A percentile compares a stretch with the other conserved stretches of the same genome.
Evolutionary conservation across 2,329 filamentous ascomycete genomes (phyloP).

Genomic region (Penicillium brevicompactum): DNA sequence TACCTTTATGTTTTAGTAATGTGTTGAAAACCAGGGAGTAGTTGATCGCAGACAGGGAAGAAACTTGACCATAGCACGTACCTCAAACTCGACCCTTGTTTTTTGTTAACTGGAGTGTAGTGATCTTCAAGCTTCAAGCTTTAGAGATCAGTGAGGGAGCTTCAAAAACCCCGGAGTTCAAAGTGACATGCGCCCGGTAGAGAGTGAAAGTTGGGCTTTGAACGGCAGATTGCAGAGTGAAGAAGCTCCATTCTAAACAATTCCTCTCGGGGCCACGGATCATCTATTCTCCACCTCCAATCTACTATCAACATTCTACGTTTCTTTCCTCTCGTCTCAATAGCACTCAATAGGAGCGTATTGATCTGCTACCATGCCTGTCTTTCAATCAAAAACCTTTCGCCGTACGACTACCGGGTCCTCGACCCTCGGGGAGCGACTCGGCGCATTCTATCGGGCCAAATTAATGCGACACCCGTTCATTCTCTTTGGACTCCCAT

Average conservation of each 20-base stretch:
- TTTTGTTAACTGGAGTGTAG: background rate
- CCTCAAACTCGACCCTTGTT: background rate
- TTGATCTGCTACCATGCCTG: slow-evolving; percentile 51
- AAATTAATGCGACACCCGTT: slow-evolving; percentile 80
- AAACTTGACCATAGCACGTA: slow-evolving; percentile 3
- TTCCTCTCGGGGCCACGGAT: slow-evolving; percentile 18
- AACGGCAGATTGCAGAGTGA: background rate
- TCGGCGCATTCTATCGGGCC: slow-evolving; percentile 76
- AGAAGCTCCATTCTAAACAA: slow-evolving; percentile 26
- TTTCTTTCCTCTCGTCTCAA: background rate
- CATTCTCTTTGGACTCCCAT: slow-evolving; percentile 89
- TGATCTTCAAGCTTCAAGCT: background rate
- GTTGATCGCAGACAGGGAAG: background rate
- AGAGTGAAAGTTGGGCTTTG: background rate
- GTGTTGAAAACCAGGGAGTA: background rate
- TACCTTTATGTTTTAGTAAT: background rate
- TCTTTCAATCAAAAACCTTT: slow-evolving; percentile 72
- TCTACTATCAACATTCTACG: background rate
- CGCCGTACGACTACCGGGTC: slow-evolving; percentile 55
- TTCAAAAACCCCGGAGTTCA: background rate
- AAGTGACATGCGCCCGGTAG: background rate
- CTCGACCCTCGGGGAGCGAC: slow-evolving; percentile 62
- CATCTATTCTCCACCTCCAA: slow-evolving; percentile 17
- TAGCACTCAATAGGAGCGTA: background rate
- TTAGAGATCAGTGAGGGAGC: background rate